These are phyloP conservation scores for Mycena rebaudengoi DNA, from an alignment of 768 basidiomycete species.

Conservation along the genomic window DNA sequence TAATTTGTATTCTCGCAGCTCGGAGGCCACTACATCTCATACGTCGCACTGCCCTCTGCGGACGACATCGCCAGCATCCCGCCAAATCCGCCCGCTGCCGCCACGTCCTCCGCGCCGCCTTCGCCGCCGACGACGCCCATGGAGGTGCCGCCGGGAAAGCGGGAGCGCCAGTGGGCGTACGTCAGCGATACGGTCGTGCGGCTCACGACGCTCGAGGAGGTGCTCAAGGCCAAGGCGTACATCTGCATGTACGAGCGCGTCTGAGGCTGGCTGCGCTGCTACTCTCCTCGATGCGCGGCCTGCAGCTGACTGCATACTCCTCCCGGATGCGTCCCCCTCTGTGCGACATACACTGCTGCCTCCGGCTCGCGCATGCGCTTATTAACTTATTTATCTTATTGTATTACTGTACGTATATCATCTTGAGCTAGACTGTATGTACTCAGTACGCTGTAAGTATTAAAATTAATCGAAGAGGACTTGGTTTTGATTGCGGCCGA, in stretches of 20 bases:
- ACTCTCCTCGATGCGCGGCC: too few relatives aligned
- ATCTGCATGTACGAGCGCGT: slow-evolving; percentile 89
- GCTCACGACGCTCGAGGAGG: slow-evolving; percentile 84
- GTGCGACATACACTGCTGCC: not conserved
- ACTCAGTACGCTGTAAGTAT: not conserved
- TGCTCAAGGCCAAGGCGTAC: slow-evolving; percentile 91
- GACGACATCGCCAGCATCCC: slow-evolving; percentile 12
- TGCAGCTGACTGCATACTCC: too few relatives aligned
- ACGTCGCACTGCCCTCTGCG: slow-evolving; percentile 71
- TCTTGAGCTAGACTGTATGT: slow-evolving; percentile 15
- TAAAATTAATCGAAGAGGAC: not conserved
- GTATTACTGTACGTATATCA: slow-evolving; percentile 7
- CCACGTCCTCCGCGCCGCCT: slow-evolving; percentile 11
- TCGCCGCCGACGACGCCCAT: slow-evolving; percentile 11
- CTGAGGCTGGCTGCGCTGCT: not conserved
- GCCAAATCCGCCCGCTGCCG: not conserved
- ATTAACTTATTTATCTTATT: slow-evolving; percentile 15
- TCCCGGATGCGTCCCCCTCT: too few relatives aligned
- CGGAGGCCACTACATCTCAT: slow-evolving; percentile 91
- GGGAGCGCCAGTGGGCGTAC: slow-evolving; percentile 82
- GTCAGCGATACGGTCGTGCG: slow-evolving; percentile 92
- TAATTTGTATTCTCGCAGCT: slow-evolving; percentile 52
- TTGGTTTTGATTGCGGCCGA: not conserved
- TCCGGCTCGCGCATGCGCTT: not conserved
- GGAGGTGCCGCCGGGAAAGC: slow-evolving; percentile 15